Evolutionary conservation across 1,139 yeast species (phyloP).

Genomic region (Yamadazyma buinensis): DNA sequence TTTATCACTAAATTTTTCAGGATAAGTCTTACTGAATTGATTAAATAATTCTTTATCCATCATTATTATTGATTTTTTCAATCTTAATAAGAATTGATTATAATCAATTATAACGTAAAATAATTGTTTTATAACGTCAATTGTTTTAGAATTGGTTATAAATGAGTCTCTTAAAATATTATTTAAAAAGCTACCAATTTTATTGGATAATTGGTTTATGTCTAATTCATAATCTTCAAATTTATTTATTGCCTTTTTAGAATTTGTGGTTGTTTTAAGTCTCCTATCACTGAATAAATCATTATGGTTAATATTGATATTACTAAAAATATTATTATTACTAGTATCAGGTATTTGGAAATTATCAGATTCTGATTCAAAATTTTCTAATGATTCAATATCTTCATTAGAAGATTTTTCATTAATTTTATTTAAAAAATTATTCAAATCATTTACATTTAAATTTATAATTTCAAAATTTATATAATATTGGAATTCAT

Average conservation of each 20-base stretch:
- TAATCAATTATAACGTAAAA: slow-evolving; percentile 50
- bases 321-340: slow-evolving; percentile 7
- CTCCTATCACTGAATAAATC: neutral
- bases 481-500: slow-evolving; percentile 54
- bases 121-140: slow-evolving; percentile 44
- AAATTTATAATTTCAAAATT: slow-evolving; percentile 59
- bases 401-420: slow-evolving; percentile 14
- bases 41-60: slow-evolving; percentile 46
- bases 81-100: slow-evolving; percentile 50
- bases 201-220: slow-evolving; percentile 47
- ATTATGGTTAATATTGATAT: neutral
- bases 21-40: slow-evolving; percentile 35
- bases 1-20: slow-evolving; percentile 35
- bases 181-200: slow-evolving; percentile 58
- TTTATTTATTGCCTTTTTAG: slow-evolving; percentile 4
- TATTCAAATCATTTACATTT: slow-evolving; percentile 45
- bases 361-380: slow-evolving; percentile 1
- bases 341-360: neutral
- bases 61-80: slow-evolving; percentile 54
- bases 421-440: slow-evolving; percentile 19
- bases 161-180: slow-evolving; percentile 65
- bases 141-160: slow-evolving; percentile 56
- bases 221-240: slow-evolving; percentile 21
- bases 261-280: neutral
- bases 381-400: slow-evolving; percentile 8